Percentiles rank a stretch among this genome's conserved stretches.
These are phyloP conservation scores for Xylaria palmicola DNA, from an alignment of 495 filamentous ascomycete genomes.

Conservation along the genomic window DNA sequence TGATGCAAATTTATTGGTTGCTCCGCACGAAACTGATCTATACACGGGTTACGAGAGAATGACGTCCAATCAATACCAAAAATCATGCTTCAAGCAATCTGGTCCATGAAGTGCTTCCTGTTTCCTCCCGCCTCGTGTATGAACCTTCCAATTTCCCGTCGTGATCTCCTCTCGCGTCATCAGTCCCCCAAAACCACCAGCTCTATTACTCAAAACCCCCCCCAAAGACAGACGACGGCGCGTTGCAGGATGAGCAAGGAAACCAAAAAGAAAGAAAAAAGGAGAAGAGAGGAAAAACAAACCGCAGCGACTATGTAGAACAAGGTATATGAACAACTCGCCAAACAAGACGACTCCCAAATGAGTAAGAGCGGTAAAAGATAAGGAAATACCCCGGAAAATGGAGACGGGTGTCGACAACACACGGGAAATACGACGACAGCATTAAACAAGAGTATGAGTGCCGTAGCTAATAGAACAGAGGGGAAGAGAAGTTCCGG, in stretches of 20 bases:
- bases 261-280: constrained; percentile 6
- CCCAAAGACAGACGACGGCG: neutral
- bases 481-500: constrained; percentile 41
- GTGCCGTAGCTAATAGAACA: constrained; percentile 54
- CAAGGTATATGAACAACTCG: constrained; percentile 15
- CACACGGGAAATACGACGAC: constrained; percentile 23
- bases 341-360: constrained; percentile 17
- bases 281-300: constrained; percentile 13
- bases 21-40: constrained; percentile 24
- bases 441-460: constrained; percentile 45
- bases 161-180: neutral
- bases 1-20: constrained; percentile 28
- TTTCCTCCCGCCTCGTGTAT: constrained; percentile 20
- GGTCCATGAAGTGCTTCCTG: constrained; percentile 23
- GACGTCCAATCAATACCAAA: constrained; percentile 18
- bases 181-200: constrained; percentile 16
- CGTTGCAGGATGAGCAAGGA: neutral
- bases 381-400: constrained; percentile 13
- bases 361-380: too few species aligned
- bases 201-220: constrained; percentile 26
- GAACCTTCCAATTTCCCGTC: constrained; percentile 22
- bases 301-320: constrained; percentile 12
- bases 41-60: constrained; percentile 26
- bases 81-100: constrained; percentile 31
- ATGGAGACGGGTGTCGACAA: constrained; percentile 6